Evolutionary conservation across 75 land plant genomes (phyloP).

Genomic region (Adiantum capillusveneris): DNA sequence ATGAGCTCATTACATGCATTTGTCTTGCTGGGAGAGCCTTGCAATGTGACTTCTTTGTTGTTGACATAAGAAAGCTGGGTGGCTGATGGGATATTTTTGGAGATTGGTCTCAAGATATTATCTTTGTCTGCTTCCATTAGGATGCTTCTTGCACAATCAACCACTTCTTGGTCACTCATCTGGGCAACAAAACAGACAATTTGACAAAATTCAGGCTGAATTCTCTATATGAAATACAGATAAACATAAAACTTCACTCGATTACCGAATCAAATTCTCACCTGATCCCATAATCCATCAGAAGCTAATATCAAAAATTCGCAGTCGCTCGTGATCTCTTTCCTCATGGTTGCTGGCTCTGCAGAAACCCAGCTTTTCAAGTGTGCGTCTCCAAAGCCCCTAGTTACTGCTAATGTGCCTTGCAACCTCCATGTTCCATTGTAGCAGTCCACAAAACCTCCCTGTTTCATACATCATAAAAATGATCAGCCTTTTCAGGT

Average conservation of each 20-base stretch:
- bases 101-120: too few species aligned
- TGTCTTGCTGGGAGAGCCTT: too few species aligned
- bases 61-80: too few species aligned
- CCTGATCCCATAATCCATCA: constrained; percentile 83
- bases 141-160: constrained; percentile 40
- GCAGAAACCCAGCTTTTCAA: constrained; percentile 56
- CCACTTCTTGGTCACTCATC: constrained; percentile 70
- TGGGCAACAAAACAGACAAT: constrained; percentile 6
- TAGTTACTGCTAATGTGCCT: constrained; percentile 62
- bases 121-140: too few species aligned
- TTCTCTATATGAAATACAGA: background rate
- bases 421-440: constrained; percentile 66
- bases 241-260: background rate
- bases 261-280: constrained; percentile 10
- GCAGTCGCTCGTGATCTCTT: constrained; percentile 38
- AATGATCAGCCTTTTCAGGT: background rate
- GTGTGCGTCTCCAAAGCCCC: constrained; percentile 56
- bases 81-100: too few species aligned
- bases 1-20: too few species aligned
- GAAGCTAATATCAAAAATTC: constrained; percentile 66
- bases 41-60: too few species aligned
- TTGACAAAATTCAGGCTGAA: background rate
- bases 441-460: constrained; percentile 44
- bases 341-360: constrained; percentile 39
- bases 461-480: constrained; percentile 23